Conservation (phyloP, 805 yeast genomes). For the Yarrowia sp. region DNA sequence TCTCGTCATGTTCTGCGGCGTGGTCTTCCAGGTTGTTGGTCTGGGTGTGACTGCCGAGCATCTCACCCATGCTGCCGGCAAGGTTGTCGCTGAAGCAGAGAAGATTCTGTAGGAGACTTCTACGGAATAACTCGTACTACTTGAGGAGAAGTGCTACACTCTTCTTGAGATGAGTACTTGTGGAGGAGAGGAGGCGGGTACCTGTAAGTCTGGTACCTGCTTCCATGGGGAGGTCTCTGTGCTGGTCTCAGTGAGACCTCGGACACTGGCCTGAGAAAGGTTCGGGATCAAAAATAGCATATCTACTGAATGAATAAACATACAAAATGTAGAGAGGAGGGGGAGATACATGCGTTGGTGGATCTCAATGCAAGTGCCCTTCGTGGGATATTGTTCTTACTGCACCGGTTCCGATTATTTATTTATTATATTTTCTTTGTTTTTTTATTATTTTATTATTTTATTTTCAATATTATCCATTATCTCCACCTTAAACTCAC, state of each 20-base stretch:
- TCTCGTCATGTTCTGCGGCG: slow-evolving; percentile 53
- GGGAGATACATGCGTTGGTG: not conserved
- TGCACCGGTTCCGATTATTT: too few species aligned
- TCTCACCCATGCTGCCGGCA: not conserved
- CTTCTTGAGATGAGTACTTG: too few species aligned
- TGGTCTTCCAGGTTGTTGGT: slow-evolving; percentile 40
- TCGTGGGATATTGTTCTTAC: too few species aligned
- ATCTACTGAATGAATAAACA: slow-evolving; percentile 8
- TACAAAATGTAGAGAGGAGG: not conserved
- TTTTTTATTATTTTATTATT: too few species aligned
- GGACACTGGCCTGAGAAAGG: not conserved
- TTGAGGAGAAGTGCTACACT: too few species aligned
- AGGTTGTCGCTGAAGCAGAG: not conserved
- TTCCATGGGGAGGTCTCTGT: not conserved
- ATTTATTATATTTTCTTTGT: too few species aligned
- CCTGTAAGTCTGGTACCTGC: too few species aligned
- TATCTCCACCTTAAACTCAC: too few species aligned
- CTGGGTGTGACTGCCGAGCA: slow-evolving; percentile 30
- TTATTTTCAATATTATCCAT: too few species aligned
- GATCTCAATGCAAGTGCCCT: too few species aligned
- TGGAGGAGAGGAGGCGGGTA: too few species aligned
- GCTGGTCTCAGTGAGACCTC: not conserved
- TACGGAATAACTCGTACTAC: too few species aligned
- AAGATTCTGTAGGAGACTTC: not conserved
- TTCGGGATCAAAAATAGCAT: slow-evolving; percentile 5